phyloP scores from a whole-genome alignment of 1,284 basidiomycete species.

The Rhodotorula sp. region DNA sequence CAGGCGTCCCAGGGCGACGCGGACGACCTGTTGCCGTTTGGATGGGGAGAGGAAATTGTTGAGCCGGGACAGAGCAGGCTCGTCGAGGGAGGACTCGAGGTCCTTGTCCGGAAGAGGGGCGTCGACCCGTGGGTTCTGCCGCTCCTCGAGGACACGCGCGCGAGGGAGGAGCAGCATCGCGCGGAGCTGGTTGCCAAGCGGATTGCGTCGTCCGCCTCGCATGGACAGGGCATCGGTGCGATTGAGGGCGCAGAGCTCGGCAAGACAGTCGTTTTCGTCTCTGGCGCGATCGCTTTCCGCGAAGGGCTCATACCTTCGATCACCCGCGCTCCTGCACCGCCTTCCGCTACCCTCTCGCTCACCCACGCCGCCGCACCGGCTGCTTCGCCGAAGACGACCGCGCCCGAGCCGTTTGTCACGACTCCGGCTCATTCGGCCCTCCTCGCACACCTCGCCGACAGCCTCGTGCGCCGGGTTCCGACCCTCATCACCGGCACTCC shows the following conservation, averaged over 20 bases:
- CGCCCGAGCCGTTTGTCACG: slow-evolving; percentile 56
- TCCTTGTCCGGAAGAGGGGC: slow-evolving; percentile 16
- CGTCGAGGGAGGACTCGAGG: slow-evolving; percentile 37
- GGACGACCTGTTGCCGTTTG: slow-evolving; percentile 21
- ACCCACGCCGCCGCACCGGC: slow-evolving; percentile 12
- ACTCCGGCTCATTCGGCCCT: slow-evolving; percentile 64
- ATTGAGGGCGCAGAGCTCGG: slow-evolving; percentile 22
- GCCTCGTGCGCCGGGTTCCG: slow-evolving; percentile 68
- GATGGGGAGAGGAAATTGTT: slow-evolving; percentile 10
- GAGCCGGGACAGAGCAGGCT: slow-evolving; percentile 3
- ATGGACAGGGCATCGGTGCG: slow-evolving; percentile 3
- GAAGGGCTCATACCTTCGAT: slow-evolving; percentile 34
- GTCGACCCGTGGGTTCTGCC: slow-evolving; percentile 38
- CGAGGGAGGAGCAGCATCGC: slow-evolving; percentile 7
- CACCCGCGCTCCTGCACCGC: slow-evolving; percentile 1
- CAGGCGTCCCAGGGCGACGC: slow-evolving; percentile 6
- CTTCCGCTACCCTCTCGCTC: not conserved
- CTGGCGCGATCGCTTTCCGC: slow-evolving; percentile 27
- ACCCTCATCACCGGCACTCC: slow-evolving; percentile 81
- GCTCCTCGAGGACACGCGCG: slow-evolving; percentile 17
- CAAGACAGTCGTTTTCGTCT: slow-evolving; percentile 26
- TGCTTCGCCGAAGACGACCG: slow-evolving; percentile 2
- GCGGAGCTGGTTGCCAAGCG: not conserved
- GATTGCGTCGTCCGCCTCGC: not conserved
- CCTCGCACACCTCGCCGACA: slow-evolving; percentile 64